phyloP scores from a whole-genome alignment of 345 rosid genomes.

The Clarkia xantiana region DNA sequence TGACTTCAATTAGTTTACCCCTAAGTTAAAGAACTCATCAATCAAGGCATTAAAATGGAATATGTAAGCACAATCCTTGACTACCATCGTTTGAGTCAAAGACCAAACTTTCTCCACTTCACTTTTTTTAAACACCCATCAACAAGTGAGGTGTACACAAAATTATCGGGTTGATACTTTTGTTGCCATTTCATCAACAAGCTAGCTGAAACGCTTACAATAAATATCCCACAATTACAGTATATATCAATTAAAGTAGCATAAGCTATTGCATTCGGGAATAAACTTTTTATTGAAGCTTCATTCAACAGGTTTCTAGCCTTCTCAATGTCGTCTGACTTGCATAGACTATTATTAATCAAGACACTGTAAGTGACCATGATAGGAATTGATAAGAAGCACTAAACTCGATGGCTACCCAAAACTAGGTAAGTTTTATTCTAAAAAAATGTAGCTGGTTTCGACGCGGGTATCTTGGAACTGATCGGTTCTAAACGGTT shows the following conservation, averaged over 20 bases:
- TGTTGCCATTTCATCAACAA: slow-evolving; percentile 44
- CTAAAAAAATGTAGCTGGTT: no score
- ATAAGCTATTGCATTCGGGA: slow-evolving; percentile 41
- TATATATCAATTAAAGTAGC: slow-evolving; percentile 50
- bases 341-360: slow-evolving; percentile 54
- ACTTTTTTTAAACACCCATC: slow-evolving; percentile 60
- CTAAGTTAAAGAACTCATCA: slow-evolving; percentile 44
- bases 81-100: slow-evolving; percentile 31
- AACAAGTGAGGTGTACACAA: slow-evolving; percentile 43
- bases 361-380: slow-evolving; percentile 47
- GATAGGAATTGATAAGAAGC: no score
- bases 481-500: no score
- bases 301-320: slow-evolving; percentile 45
- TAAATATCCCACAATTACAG: no score
- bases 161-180: slow-evolving; percentile 46
- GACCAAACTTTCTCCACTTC: slow-evolving; percentile 38
- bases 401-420: no score
- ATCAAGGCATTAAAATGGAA: slow-evolving; percentile 49
- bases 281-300: slow-evolving; percentile 41
- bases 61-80: slow-evolving; percentile 34
- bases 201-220: slow-evolving; percentile 39
- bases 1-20: slow-evolving; percentile 25
- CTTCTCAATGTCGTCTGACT: slow-evolving; percentile 39
- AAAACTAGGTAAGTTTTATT: no score
- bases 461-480: no score